Percentiles rank a stretch among this genome's conserved stretches.
Evolutionary conservation across 2,329 filamentous ascomycete species (phyloP).

Genomic region (Trichoderma hamatum): DNA sequence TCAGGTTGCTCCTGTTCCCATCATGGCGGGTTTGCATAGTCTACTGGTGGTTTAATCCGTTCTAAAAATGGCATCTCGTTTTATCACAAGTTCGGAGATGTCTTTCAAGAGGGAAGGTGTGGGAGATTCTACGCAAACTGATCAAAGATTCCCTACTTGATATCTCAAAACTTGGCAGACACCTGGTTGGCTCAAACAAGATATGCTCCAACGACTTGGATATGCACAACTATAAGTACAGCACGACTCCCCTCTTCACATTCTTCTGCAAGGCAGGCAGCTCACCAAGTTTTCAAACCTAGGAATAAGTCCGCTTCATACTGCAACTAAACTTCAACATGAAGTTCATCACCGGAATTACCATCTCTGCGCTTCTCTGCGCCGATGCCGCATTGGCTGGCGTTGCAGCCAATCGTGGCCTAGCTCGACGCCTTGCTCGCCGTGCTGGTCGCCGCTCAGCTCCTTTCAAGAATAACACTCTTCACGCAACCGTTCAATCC

Average conservation of each 20-base stretch:
- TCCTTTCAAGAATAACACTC: not conserved
- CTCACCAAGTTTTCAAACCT: not conserved
- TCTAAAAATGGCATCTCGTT: slow-evolving; percentile 16
- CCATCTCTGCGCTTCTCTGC: slow-evolving; percentile 12
- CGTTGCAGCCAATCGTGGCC: slow-evolving; percentile 3
- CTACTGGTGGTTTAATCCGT: not conserved
- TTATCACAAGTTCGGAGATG: slow-evolving; percentile 2
- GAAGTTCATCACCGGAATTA: slow-evolving; percentile 10
- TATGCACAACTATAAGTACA: not conserved
- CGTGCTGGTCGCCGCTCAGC: slow-evolving; percentile 18
- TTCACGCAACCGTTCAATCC: slow-evolving; percentile 16
- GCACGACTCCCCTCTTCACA: not conserved
- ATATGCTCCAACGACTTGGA: not conserved
- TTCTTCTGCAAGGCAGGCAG: not conserved
- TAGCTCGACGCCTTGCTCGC: slow-evolving; percentile 15
- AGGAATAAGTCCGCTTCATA: not conserved
- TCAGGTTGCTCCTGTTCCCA: not conserved
- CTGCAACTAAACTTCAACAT: not conserved
- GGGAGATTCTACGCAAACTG: not conserved
- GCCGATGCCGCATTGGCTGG: slow-evolving; percentile 15
- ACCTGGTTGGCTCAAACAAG: not conserved
- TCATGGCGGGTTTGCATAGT: not conserved
- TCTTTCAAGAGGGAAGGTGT: slow-evolving; percentile 19
- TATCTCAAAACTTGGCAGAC: not conserved
- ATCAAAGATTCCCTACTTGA: not conserved